A percentile compares a stretch with the other conserved stretches of the same genome.
Conservation (phyloP, 2,329 filamentous ascomycete species). For the Metarhizium rileyi region DNA sequence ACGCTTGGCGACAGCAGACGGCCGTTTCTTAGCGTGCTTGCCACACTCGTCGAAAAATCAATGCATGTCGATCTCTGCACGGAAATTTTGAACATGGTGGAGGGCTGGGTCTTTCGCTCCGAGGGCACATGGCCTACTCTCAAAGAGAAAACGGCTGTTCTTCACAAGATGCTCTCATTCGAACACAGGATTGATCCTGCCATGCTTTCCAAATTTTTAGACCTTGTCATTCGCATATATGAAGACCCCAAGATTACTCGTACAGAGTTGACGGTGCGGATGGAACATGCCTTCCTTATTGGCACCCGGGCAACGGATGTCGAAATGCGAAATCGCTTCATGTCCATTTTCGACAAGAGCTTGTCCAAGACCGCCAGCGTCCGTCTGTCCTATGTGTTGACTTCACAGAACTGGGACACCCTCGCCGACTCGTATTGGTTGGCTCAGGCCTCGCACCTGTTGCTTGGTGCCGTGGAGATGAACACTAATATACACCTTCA, state of each 20-base stretch:
- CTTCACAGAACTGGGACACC: constrained; percentile 94
- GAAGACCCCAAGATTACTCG: constrained; percentile 93
- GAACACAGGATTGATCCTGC: constrained; percentile 75
- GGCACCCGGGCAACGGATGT: constrained; percentile 89
- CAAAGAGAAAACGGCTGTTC: constrained; percentile 96
- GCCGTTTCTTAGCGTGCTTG: constrained; percentile 90
- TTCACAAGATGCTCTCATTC: constrained; percentile 98
- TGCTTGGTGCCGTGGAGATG: constrained; percentile 85
- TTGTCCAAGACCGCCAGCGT: constrained; percentile 86
- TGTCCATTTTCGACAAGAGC: constrained; percentile 91
- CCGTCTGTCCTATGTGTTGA: constrained; percentile 79
- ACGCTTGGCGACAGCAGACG: constrained; percentile 81
- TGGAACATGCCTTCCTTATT: constrained; percentile 97
- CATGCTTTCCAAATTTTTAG: constrained; percentile 84
- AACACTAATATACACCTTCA: constrained; percentile 71
- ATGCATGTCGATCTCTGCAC: constrained; percentile 77
- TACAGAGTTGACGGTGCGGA: constrained; percentile 88
- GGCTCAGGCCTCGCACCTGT: constrained; percentile 83
- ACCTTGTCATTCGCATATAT: constrained; percentile 95
- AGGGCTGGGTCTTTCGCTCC: constrained; percentile 91
- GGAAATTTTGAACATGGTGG: constrained; percentile 89
- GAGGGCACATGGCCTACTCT: constrained; percentile 93
- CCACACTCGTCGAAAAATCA: constrained; percentile 91
- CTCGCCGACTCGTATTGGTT: constrained; percentile 95
- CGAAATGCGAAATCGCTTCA: constrained; percentile 93